Conservation (phyloP, 345 rosid genomes). For the Odontarrhena argentea region DNA sequence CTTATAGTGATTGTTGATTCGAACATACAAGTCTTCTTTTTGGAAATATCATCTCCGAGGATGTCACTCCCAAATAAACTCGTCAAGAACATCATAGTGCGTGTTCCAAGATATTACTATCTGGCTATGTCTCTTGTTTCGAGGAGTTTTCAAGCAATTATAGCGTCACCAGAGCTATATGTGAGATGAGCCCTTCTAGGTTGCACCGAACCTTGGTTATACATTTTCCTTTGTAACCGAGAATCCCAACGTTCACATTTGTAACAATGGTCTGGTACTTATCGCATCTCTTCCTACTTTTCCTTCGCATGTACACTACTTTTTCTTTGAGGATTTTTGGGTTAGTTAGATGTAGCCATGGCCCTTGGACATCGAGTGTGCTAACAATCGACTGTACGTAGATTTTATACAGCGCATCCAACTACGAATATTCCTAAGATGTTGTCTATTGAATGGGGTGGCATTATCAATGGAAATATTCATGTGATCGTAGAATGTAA, state of each 20-base stretch:
- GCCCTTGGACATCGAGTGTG: background rate
- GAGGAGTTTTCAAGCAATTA: background rate
- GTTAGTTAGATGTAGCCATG: background rate
- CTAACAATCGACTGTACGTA: background rate
- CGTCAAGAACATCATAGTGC: background rate
- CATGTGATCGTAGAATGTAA: background rate
- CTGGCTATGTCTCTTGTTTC: background rate
- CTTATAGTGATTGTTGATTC: background rate
- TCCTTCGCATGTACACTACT: background rate
- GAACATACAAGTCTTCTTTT: background rate
- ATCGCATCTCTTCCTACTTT: background rate
- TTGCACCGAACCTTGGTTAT: background rate
- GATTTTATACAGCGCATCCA: background rate
- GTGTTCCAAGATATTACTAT: background rate
- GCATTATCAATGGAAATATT: background rate
- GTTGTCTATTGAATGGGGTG: background rate
- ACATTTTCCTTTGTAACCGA: background rate
- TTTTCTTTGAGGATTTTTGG: background rate
- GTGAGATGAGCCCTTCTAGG: background rate
- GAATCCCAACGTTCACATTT: background rate
- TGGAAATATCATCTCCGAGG: background rate
- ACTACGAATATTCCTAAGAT: background rate
- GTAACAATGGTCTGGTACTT: background rate
- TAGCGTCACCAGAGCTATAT: background rate
- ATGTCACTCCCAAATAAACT: background rate